phyloP scores from a whole-genome alignment of 441 rosid species.

The Gossypium laxum region DNA sequence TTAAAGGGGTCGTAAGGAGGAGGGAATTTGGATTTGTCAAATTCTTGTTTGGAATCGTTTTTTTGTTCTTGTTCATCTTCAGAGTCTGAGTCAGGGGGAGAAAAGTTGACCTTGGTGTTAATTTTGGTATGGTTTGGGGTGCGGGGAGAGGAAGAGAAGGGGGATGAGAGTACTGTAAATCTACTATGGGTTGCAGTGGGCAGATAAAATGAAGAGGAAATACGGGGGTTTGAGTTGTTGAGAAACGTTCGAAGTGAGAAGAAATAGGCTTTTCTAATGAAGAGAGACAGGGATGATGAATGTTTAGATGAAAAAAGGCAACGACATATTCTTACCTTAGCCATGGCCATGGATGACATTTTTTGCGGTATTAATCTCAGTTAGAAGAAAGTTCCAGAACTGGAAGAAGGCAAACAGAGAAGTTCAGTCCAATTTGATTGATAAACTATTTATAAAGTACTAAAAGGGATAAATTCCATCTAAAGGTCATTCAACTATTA shows the following conservation, averaged over 20 bases:
- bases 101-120: conserved; percentile 59
- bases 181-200: not conserved
- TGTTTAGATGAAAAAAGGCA: not conserved
- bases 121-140: conserved; percentile 18
- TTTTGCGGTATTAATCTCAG: not conserved
- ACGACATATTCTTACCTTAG: not conserved
- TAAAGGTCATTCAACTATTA: no score
- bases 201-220: not conserved
- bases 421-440: not conserved
- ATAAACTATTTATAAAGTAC: not conserved
- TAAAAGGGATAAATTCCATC: no score
- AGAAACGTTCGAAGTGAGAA: not conserved
- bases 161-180: not conserved
- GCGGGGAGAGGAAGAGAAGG: conserved; percentile 20
- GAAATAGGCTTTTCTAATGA: not conserved
- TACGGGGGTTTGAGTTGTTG: not conserved
- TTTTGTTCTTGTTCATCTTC: conserved; percentile 26
- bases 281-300: not conserved
- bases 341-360: not conserved
- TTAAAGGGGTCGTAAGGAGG: conserved; percentile 59
- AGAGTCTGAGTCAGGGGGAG: conserved; percentile 42
- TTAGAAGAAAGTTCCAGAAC: not conserved
- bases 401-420: not conserved
- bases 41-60: not conserved
- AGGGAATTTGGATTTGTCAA: conserved; percentile 32